Evolutionary conservation across 2,329 filamentous ascomycete genomes (phyloP), one percentile per base, ranked within the genome.

Genomic region (Aspergillus carbonarius): DNA sequence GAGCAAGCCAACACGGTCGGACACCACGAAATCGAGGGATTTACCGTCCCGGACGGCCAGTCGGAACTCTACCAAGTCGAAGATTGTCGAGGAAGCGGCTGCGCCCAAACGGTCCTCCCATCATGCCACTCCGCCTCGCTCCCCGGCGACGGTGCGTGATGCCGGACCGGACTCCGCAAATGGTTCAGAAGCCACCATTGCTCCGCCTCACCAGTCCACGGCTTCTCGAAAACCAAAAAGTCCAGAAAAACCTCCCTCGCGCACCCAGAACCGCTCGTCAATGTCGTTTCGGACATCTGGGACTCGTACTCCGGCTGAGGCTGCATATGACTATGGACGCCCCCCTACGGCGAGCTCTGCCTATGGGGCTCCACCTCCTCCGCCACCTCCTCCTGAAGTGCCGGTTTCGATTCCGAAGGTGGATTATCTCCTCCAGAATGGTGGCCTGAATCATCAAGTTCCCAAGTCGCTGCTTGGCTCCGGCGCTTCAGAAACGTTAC

Each of bases 381-480:
- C 92, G 0, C 92, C 90, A 2, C 89, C 91, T 1, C 87, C 89
- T 0, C 84, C 92, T 8, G 84, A 87, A 59, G 70, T 83, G 40
- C 81, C 84, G 35, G 81, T 88, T 44, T 87, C 92, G 40, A 83
- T 88, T 12, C 93, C 93, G 0, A 85, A 91, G 60, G 92, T 98
- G 17, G 93, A 98, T 72, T 98, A 98, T 72, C 81, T 98, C 17
- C 82, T 97, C 55, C 91, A 95, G 68, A 89, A 97, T 73, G 93
- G 93, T 39, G 93, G 93, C 0, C 78, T 98, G 17, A 75, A 86
- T 20, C 83, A 89, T 46, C 81, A 86, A 0, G 84, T 95, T 0
- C 87, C 92, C 0, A 90, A 88, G 66, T 86, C 86, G 59, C 85
- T 97, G 54, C 79, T 96, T 47, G 74, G 74, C 5, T 71, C 74